Percentiles rank a stretch among this genome's conserved stretches.
phyloP scores from a whole-genome alignment of 1,139 yeast species.

The Blastobotrys persicus region DNA sequence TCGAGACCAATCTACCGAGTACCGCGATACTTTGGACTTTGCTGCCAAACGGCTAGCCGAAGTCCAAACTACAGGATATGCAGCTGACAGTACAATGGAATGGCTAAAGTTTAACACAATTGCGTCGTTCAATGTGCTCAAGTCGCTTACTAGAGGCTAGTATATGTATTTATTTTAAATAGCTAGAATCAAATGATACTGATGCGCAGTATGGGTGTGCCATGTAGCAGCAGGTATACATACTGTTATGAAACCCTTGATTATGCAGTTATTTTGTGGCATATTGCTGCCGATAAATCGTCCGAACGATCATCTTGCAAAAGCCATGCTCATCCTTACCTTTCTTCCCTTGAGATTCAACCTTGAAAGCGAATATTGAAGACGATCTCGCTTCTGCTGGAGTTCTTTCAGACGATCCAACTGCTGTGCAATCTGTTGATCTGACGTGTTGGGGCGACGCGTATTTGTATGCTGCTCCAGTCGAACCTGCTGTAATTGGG shows the following conservation, averaged over 20 bases:
- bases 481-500: conserved; percentile 31
- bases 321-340: conserved; percentile 25
- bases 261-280: not conserved
- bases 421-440: conserved; percentile 31
- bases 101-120: conserved; percentile 73
- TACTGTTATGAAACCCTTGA: too few species aligned
- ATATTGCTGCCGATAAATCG: not conserved
- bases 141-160: conserved; percentile 41
- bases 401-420: conserved; percentile 39
- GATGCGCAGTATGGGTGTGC: too few species aligned
- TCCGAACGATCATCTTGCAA: conserved; percentile 6
- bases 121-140: conserved; percentile 63
- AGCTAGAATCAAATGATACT: too few species aligned
- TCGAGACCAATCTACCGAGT: conserved; percentile 62
- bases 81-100: conserved; percentile 64
- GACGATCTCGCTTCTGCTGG: conserved; percentile 39
- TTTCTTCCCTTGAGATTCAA: conserved; percentile 34
- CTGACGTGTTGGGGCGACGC: conserved; percentile 25
- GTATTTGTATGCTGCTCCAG: conserved; percentile 21
- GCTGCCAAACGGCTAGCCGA: conserved; percentile 60
- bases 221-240: too few species aligned
- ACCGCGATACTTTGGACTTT: conserved; percentile 57
- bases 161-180: conserved; percentile 3
- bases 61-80: conserved; percentile 54
- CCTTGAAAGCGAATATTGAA: conserved; percentile 37